Evolutionary conservation across 1,139 yeast genomes (phyloP), one percentile per base, ranked within the genome.

Genomic region (Taiozyma sp.): DNA sequence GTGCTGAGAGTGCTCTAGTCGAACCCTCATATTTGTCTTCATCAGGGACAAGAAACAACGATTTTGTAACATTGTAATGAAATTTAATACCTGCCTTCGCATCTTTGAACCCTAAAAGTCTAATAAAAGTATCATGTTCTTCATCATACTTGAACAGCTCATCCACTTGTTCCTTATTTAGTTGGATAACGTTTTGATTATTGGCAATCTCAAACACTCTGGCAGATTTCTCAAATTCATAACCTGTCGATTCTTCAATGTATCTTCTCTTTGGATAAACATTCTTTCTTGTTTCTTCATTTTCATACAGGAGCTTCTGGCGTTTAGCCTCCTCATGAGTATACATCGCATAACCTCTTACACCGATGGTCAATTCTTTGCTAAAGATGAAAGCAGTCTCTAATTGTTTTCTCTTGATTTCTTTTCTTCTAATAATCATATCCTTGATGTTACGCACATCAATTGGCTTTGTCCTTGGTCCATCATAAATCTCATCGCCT

Each of bases 331-430:
- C 74, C 54, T 84, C 86, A 50, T 79, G 81, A 16, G 76, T 71
- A 57, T 77, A 79, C n/a, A 87, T 72, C 0, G 86, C 70, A 61
- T 83, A 87, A 0, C 96, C 97, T 59, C 79, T 81, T 1, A 91
- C 73, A 0, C 90, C 85, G 48, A 93, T 78, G 0, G 77, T 75
- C 16, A 90, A 57, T 1, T 71, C 69, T 2, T 83, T 81, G 4
- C 73, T 70, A 4, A 83, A 63, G 8, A 74, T 73, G 44, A 84
- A 55, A n/a, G 83, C 79, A 57, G 89, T 81, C 13, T 80, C 75
- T 61, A 87, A 87, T 45, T 77, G 78, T 3, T 84, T 76, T 48
- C 96, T 70, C 51, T 79, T 79, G 10, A 87, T 75, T 54, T 84
- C 86, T 54, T 80, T 84, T 38, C 81, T 73, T 46, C 85, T 68